Conservation (phyloP, 768 basidiomycete genomes). For the Trametes cubensis region DNA sequence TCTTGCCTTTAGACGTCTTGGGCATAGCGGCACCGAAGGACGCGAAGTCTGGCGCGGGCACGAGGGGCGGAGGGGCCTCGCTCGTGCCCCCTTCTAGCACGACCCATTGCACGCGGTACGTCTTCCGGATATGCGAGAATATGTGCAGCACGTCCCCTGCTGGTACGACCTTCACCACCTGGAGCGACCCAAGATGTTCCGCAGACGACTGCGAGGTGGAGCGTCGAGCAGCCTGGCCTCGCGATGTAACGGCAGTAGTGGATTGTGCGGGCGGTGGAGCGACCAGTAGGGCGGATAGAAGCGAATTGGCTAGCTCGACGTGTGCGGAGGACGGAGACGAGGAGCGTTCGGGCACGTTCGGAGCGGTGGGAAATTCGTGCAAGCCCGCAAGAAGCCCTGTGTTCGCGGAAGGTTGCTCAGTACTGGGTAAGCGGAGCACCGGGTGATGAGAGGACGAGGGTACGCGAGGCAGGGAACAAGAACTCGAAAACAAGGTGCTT, state of each 20-base stretch:
- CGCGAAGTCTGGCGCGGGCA: slow-evolving; percentile 5
- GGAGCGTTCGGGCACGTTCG: slow-evolving; percentile 53
- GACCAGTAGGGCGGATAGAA: slow-evolving; percentile 45
- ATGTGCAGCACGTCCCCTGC: slow-evolving; percentile 75
- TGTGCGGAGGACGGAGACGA: slow-evolving; percentile 42
- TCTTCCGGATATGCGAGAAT: slow-evolving; percentile 91
- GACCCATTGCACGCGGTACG: slow-evolving; percentile 77
- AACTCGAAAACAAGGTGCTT: slow-evolving; percentile 6
- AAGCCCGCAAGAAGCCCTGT: slow-evolving; percentile 89
- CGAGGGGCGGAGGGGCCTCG: slow-evolving; percentile 43
- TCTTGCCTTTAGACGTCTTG: slow-evolving; percentile 15
- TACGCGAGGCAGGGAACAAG: slow-evolving; percentile 12
- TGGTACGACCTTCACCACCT: slow-evolving; percentile 49
- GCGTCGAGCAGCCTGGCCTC: slow-evolving; percentile 17
- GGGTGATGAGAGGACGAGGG: slow-evolving; percentile 4
- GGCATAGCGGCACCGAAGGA: slow-evolving; percentile 15
- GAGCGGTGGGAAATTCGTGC: slow-evolving; percentile 79
- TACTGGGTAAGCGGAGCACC: not conserved
- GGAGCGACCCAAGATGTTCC: slow-evolving; percentile 19
- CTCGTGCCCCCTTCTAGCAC: slow-evolving; percentile 57
- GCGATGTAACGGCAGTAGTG: slow-evolving; percentile 11
- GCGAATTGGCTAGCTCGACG: slow-evolving; percentile 37
- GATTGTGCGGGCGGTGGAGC: slow-evolving; percentile 18
- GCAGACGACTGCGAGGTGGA: not conserved
- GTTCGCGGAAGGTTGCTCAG: slow-evolving; percentile 16